These are phyloP conservation scores for Bremia lactucae DNA, from an alignment of 352 stramenopile genomes.

Conservation along the genomic window DNA sequence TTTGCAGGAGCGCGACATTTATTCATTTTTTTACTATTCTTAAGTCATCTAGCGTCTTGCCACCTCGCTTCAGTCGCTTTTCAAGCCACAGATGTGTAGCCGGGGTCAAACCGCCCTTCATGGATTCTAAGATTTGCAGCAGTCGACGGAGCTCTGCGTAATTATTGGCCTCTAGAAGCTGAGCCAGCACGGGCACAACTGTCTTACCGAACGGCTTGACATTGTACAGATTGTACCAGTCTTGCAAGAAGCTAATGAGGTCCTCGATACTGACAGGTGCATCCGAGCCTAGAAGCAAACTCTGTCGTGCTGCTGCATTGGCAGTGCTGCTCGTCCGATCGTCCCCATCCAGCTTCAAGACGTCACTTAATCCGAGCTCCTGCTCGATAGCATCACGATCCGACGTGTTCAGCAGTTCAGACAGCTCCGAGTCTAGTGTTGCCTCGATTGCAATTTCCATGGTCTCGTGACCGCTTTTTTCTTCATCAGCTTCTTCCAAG, in stretches of 20 bases:
- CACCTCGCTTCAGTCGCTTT: slow-evolving; percentile 38
- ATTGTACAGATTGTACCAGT: slow-evolving; percentile 78
- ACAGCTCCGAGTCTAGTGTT: slow-evolving; percentile 25
- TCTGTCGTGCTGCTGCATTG: slow-evolving; percentile 7
- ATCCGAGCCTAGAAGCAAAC: slow-evolving; percentile 23
- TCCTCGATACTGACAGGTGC: slow-evolving; percentile 44
- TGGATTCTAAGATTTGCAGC: slow-evolving; percentile 66
- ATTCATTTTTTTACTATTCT: slow-evolving; percentile 16
- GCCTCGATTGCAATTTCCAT: slow-evolving; percentile 7
- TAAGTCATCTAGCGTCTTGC: slow-evolving; percentile 53
- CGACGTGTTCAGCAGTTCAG: slow-evolving; percentile 24
- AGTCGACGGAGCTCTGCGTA: slow-evolving; percentile 52
- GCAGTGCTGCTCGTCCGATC: slow-evolving; percentile 22
- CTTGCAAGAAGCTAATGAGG: slow-evolving; percentile 65
- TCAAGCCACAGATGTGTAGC: slow-evolving; percentile 66
- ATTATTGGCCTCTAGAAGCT: slow-evolving; percentile 39
- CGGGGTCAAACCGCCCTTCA: slow-evolving; percentile 56
- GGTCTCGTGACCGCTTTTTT: slow-evolving; percentile 3
- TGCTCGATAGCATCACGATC: slow-evolving; percentile 38
- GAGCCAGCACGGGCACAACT: slow-evolving; percentile 55
- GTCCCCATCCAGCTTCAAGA: slow-evolving; percentile 33
- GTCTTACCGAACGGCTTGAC: slow-evolving; percentile 63
- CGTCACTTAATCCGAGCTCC: slow-evolving; percentile 26
- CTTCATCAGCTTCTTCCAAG: slow-evolving; percentile 7
- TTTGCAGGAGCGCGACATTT: no score